Percentiles rank a stretch among this genome's conserved stretches.
Evolutionary conservation across 805 yeast species (phyloP).

Genomic region (Naumovozyma castellii): DNA sequence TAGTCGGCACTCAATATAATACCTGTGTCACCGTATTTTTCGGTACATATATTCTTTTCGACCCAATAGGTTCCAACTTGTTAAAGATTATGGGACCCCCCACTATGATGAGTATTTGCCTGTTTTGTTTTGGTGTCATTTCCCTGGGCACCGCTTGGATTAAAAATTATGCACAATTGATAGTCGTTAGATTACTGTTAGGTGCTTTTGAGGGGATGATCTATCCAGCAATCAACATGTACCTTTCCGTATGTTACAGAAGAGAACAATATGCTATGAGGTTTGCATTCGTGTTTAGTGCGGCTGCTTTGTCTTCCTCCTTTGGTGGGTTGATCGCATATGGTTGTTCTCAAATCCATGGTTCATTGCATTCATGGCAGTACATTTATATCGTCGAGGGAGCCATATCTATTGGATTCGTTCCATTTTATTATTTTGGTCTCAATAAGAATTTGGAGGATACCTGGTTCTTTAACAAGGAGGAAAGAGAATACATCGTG

Average conservation of each 20-base stretch:
- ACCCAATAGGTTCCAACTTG: constrained; percentile 33
- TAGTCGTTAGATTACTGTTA: constrained; percentile 40
- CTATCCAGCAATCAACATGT: constrained; percentile 41
- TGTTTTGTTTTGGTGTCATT: constrained; percentile 32
- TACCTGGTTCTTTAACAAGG: constrained; percentile 33
- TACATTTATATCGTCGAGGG: constrained; percentile 46
- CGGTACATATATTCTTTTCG: constrained; percentile 36
- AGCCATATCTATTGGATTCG: constrained; percentile 32
- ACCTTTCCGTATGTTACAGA: constrained; percentile 39
- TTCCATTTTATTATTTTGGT: constrained; percentile 30
- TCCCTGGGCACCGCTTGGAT: constrained; percentile 38
- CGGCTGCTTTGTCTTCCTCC: constrained; percentile 46
- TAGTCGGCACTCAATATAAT: constrained; percentile 34
- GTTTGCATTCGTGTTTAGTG: constrained; percentile 40
- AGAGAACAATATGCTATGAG: constrained; percentile 41
- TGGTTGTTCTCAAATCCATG: constrained; percentile 36
- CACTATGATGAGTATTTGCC: constrained; percentile 28
- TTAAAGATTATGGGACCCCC: constrained; percentile 32
- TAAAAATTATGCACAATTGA: constrained; percentile 33
- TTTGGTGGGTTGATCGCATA: constrained; percentile 47
- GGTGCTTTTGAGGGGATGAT: constrained; percentile 47
- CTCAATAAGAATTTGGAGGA: constrained; percentile 35
- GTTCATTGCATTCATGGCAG: constrained; percentile 40
- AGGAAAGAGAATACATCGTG: constrained; percentile 32
- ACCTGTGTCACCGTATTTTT: constrained; percentile 38